Evolutionary conservation across 164 flowering plant species (phyloP).

Genomic region (Protea cynaroides): DNA sequence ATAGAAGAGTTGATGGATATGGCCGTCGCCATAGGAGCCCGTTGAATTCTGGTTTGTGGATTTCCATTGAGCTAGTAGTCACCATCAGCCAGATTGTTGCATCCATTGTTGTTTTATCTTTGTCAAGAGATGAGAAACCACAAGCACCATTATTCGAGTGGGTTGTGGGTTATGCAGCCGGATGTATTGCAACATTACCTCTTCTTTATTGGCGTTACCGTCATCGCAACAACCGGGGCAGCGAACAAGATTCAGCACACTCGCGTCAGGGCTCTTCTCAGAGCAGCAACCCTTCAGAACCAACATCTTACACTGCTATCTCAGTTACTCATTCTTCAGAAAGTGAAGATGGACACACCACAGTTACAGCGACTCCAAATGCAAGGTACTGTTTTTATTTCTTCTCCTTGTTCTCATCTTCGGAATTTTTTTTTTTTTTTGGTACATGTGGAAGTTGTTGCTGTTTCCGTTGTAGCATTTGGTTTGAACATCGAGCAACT

Average conservation of each 20-base stretch:
- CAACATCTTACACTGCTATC: constrained; percentile 33
- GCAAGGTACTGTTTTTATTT: constrained; percentile 23
- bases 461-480: too few species aligned
- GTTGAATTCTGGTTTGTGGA: constrained; percentile 75
- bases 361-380: constrained; percentile 15
- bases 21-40: constrained; percentile 71
- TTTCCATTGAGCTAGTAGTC: constrained; percentile 60
- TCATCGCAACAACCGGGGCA: constrained; percentile 37
- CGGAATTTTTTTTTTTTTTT: background rate
- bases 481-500: too few species aligned
- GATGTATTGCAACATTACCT: constrained; percentile 57
- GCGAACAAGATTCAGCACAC: constrained; percentile 37
- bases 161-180: constrained; percentile 52
- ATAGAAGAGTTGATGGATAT: constrained; percentile 52
- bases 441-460: too few species aligned
- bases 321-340: constrained; percentile 30
- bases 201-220: constrained; percentile 67
- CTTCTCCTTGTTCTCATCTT: background rate
- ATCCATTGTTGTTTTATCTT: constrained; percentile 33
- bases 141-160: constrained; percentile 48
- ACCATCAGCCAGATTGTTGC: constrained; percentile 66
- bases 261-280: constrained; percentile 27
- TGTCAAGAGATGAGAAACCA: constrained; percentile 49
- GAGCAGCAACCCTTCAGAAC: constrained; percentile 26
- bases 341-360: constrained; percentile 23